Evolutionary conservation across 352 stramenopile species (phyloP), one percentile per base, ranked within the genome.

Genomic region (Pythium scleroteichum): DNA sequence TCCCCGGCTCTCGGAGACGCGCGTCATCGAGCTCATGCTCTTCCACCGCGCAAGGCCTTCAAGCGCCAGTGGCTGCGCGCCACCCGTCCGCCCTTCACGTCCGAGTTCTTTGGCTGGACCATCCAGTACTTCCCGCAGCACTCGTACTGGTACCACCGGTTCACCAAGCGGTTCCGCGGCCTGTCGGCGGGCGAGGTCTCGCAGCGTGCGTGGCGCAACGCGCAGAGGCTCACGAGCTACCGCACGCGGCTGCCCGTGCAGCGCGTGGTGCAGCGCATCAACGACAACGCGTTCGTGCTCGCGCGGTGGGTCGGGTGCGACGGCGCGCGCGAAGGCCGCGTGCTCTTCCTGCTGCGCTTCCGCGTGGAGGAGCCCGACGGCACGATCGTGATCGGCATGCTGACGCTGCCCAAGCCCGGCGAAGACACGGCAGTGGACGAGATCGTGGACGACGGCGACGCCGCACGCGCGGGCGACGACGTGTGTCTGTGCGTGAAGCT

Each of bases 241-340:
- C 78, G 75, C 78, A 60, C 45, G 54, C 64, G 2, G 54, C 58
- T 29, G 24, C 40, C 41, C 27, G 23, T 55, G 23, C 69, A 57
- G 24, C 48, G 79, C 40, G 56, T 87, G 39, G 59, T 82, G 33
- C 71, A 82, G 53, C 27, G 24, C 8, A 57, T 85, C 41, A 83
- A 84, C 53, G 72, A 85, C 7, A 70, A 83, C 49, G 78, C 72
- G 22, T 87, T 79, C 73, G 67, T 87, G 45, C 26, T 56, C n/a
- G 55, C 55, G 24, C 45, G 55, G 5, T 59, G 52, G 52, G 26
- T 6, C 13, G 33, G 73, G 26, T 66, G 74, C 44, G 17, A 61
- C 32, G 66, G 4, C 57, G 61, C 50, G 22, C 58, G 64, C 46
- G 40, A 71, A 19, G 29, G 10, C 29, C 29, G 29, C 16, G 67